A percentile compares a stretch with the other conserved stretches of the same genome.
Conservation (phyloP, 192 early-diverging fungal species). For the Backusella sp. region DNA sequence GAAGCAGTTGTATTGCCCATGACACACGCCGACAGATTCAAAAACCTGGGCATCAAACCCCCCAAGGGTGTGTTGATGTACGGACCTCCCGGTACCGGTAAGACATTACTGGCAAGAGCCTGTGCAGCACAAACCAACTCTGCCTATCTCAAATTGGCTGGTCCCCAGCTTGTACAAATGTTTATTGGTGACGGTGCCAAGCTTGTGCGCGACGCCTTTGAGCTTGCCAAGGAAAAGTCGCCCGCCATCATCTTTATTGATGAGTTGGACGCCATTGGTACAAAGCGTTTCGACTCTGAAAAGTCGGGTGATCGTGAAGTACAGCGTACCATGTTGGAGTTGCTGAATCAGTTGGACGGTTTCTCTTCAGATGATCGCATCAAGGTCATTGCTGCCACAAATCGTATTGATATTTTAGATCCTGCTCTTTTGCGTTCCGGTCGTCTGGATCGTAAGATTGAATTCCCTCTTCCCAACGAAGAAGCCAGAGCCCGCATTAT, state of each 20-base stretch:
- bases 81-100: slow-evolving; percentile 82
- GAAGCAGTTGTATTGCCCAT: slow-evolving; percentile 87
- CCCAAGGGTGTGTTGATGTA: slow-evolving; percentile 87
- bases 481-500: slow-evolving; percentile 93
- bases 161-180: slow-evolving; percentile 96
- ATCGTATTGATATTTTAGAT: slow-evolving; percentile 92
- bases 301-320: slow-evolving; percentile 98
- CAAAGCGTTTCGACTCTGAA: slow-evolving; percentile 98
- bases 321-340: slow-evolving; percentile 98
- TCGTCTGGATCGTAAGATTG: slow-evolving; percentile 90
- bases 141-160: slow-evolving; percentile 94
- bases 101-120: slow-evolving; percentile 95
- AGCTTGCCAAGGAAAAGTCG: slow-evolving; percentile 95
- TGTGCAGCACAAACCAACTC: slow-evolving; percentile 97
- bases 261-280: slow-evolving; percentile 97
- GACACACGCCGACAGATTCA: slow-evolving; percentile 83
- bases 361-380: slow-evolving; percentile 94
- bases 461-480: slow-evolving; percentile 91
- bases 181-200: slow-evolving; percentile 99
- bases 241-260: slow-evolving; percentile 99
- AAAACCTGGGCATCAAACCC: slow-evolving; percentile 84
- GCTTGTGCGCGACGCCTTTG: slow-evolving; percentile 96
- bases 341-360: slow-evolving; percentile 97
- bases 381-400: slow-evolving; percentile 99
- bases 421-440: slow-evolving; percentile 87